Evolutionary conservation across 805 yeast species (phyloP).

Genomic region (Ogataea naganishii): DNA sequence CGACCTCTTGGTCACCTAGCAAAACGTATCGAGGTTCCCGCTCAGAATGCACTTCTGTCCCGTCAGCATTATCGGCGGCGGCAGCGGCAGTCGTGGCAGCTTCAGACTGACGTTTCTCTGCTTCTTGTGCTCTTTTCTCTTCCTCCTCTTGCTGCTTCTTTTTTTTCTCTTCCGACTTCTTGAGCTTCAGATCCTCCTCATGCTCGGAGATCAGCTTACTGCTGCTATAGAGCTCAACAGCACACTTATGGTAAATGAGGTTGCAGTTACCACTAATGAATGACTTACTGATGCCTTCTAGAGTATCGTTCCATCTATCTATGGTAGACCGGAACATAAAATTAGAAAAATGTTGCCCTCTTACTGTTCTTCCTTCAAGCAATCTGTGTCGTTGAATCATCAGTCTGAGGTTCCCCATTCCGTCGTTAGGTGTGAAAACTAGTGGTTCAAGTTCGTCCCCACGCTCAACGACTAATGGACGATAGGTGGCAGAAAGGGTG

Average conservation of each 20-base stretch:
- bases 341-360: too few species aligned
- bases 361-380: too few species aligned
- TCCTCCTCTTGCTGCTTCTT: conserved; percentile 21
- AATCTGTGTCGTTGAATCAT: too few species aligned
- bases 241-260: conserved; percentile 25
- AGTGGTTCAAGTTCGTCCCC: too few species aligned
- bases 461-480: too few species aligned
- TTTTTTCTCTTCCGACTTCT: conserved; percentile 19
- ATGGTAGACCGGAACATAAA: conserved; percentile 41
- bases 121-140: conserved; percentile 17
- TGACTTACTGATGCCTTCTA: too few species aligned
- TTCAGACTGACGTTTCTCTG: conserved; percentile 27
- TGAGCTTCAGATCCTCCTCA: conserved; percentile 19
- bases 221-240: conserved; percentile 34
- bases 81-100: conserved; percentile 13
- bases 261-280: conserved; percentile 27
- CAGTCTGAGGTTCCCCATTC: too few species aligned
- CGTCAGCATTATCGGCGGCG: conserved; percentile 11
- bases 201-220: conserved; percentile 31
- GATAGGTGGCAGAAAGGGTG: too few species aligned
- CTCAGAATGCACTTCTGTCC: conserved; percentile 7
- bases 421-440: too few species aligned
- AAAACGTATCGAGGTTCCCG: conserved; percentile 55
- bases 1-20: conserved; percentile 73
- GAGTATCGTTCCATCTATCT: conserved; percentile 79